phyloP scores from a whole-genome alignment of 2,329 filamentous ascomycete genomes.

The Botrytis tulipae region DNA sequence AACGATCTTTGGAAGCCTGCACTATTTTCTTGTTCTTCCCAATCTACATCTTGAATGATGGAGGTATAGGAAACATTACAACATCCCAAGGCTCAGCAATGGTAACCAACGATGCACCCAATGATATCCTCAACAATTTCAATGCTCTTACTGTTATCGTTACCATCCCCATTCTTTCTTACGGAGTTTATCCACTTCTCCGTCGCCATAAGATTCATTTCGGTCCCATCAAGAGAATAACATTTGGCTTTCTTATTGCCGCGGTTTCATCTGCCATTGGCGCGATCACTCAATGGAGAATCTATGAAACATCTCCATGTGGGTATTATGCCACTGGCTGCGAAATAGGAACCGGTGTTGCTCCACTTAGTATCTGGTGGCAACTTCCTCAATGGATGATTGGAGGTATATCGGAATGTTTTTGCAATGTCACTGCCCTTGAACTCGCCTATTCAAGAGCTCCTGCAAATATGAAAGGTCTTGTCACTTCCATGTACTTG shows the following conservation, averaged over 20 bases:
- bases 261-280: constrained; percentile 57
- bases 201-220: constrained; percentile 62
- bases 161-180: constrained; percentile 69
- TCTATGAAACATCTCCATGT: constrained; percentile 62
- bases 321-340: constrained; percentile 43
- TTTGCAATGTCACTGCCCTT: constrained; percentile 59
- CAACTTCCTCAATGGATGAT: constrained; percentile 45
- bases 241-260: constrained; percentile 65
- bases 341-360: constrained; percentile 26
- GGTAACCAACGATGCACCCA: constrained; percentile 68
- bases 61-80: constrained; percentile 50
- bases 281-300: constrained; percentile 57
- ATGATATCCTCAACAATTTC: constrained; percentile 74
- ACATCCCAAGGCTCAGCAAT: constrained; percentile 58
- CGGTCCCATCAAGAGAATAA: constrained; percentile 73
- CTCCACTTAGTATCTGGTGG: constrained; percentile 32
- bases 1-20: constrained; percentile 66
- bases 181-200: constrained; percentile 64
- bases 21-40: constrained; percentile 61
- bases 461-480: constrained; percentile 74
- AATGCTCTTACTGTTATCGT: constrained; percentile 74
- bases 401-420: constrained; percentile 55
- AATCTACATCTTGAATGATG: constrained; percentile 41
- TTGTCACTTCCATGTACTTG: constrained; percentile 67
- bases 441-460: constrained; percentile 78